phyloP scores from a whole-genome alignment of 202 grass and related monocot species.

The Alloteropsis angusta region DNA sequence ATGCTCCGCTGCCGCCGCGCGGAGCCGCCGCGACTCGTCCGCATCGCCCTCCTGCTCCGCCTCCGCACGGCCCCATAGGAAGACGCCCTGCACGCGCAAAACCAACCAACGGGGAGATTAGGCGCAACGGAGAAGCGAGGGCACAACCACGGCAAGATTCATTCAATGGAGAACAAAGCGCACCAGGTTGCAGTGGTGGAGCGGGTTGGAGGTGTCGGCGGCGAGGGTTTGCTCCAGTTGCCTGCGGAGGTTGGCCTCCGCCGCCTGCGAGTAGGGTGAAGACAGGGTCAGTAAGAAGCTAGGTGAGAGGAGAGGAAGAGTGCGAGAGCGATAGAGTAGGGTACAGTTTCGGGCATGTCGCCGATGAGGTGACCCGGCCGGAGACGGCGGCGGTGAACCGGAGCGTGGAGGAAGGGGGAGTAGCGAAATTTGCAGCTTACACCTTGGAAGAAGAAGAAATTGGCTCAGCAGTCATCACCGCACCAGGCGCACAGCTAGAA shows the following conservation, averaged over 20 bases:
- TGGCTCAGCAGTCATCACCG: not conserved
- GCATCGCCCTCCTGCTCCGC: slow-evolving; percentile 13
- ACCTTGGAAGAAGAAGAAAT: not conserved
- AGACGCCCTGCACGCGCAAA: slow-evolving; percentile 36
- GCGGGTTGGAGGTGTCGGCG: slow-evolving; percentile 46
- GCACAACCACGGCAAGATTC: not conserved
- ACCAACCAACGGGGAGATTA: not conserved
- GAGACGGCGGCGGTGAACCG: not conserved
- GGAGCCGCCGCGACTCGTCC: slow-evolving; percentile 34
- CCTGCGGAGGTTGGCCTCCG: slow-evolving; percentile 25
- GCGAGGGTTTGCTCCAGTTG: slow-evolving; percentile 56
- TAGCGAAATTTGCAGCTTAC: not conserved
- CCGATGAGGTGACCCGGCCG: not conserved
- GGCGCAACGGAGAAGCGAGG: not conserved
- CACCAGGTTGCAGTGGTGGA: slow-evolving; percentile 59
- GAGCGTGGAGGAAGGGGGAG: not conserved
- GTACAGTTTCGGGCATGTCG: slow-evolving; percentile 37
- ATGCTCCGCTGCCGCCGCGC: slow-evolving; percentile 51
- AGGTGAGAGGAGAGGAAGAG: not conserved
- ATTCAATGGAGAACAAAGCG: not conserved
- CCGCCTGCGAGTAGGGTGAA: slow-evolving; percentile 30
- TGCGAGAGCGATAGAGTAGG: not conserved
- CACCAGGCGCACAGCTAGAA: no score
- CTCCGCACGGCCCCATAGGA: slow-evolving; percentile 56
- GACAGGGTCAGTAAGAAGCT: not conserved